Percentiles rank a stretch among this genome's conserved stretches.
Conservation (phyloP, 2,329 filamentous ascomycete species). For the Talaromyces verruculosus region DNA sequence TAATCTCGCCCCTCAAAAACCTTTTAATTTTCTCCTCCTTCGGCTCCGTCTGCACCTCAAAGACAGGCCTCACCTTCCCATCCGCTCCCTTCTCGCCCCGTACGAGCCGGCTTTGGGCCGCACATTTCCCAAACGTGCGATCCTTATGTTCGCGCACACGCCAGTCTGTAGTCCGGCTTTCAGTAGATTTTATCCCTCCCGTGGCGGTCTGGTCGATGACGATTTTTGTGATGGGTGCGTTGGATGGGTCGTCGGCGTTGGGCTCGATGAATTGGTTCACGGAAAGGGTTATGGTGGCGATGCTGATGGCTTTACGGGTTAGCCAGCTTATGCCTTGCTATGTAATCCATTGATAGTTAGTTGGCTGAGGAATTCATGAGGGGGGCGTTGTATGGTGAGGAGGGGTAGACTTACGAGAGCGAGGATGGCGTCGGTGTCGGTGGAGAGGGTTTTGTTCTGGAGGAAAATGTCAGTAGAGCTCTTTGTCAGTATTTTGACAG, state of each 20-base stretch:
- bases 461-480: constrained; percentile 7
- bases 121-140: constrained; percentile 74
- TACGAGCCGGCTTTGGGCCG: constrained; percentile 59
- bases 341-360: neutral
- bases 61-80: constrained; percentile 36
- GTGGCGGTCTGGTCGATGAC: constrained; percentile 71
- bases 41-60: constrained; percentile 38
- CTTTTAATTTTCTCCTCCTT: constrained; percentile 40
- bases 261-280: constrained; percentile 56
- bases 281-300: constrained; percentile 67
- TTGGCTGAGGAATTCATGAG: neutral
- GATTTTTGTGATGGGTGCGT: constrained; percentile 56
- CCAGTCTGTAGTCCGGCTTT: constrained; percentile 60
- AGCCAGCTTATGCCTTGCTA: constrained; percentile 70
- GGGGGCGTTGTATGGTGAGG: neutral
- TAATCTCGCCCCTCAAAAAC: constrained; percentile 43
- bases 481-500: neutral
- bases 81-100: constrained; percentile 38
- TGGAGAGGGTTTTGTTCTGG: constrained; percentile 74
- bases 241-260: constrained; percentile 41
- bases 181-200: constrained; percentile 66
- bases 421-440: constrained; percentile 67
- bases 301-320: constrained; percentile 67
- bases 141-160: constrained; percentile 66
- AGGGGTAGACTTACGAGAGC: constrained; percentile 49